Evolutionary conservation across 2,329 filamentous ascomycete species (phyloP), one percentile per base, ranked within the genome.

Genomic region (Microdochium paspali): DNA sequence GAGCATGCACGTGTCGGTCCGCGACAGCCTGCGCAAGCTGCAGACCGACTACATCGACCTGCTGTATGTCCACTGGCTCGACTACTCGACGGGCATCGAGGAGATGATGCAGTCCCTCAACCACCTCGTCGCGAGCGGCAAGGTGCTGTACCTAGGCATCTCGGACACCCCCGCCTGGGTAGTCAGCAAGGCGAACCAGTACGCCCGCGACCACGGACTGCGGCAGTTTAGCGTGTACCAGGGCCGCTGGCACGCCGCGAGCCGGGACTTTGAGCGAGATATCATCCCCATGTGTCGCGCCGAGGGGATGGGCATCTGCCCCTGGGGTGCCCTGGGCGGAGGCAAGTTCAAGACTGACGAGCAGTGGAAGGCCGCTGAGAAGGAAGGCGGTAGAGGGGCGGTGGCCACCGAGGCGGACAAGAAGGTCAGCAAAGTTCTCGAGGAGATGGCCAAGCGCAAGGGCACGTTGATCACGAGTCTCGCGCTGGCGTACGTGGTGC

Each of bases 311-410:
- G 81, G 67, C 21, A 53, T 82, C 3, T 64, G 70, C 0, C 79
- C 81, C 0, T 86, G 79, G 79, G 80, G 77, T 45, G 75, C 73
- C 1, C 63, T 82, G 5, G 77, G 77, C 18, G 70, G 63, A 64
- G 76, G 76, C 35, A 65, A 66, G 47, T 73, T 77, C 61, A 70
- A 75, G 59, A 65, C 67, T 15, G 56, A 58, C 47, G 35, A 40
- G 35, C 35, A 40, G 35, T 40, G 35, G 35, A 62, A 62, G 47
- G 56, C 59, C 46, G 25, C 67, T 43, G 61, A 65, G 48, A 53
- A 58, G 47, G 54, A 62, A 26, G 49, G 54, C 49, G 45, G 60
- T 4, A 30, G 46, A 1, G 70, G 68, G 31, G 72, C 74, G 58
- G 45, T 51, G 35, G 59, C 76, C 50, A 69, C 66, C 3, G 73